These are phyloP conservation scores for Trichoderma sp. DNA, from an alignment of 2,329 filamentous ascomycete species.

Conservation along the genomic window DNA sequence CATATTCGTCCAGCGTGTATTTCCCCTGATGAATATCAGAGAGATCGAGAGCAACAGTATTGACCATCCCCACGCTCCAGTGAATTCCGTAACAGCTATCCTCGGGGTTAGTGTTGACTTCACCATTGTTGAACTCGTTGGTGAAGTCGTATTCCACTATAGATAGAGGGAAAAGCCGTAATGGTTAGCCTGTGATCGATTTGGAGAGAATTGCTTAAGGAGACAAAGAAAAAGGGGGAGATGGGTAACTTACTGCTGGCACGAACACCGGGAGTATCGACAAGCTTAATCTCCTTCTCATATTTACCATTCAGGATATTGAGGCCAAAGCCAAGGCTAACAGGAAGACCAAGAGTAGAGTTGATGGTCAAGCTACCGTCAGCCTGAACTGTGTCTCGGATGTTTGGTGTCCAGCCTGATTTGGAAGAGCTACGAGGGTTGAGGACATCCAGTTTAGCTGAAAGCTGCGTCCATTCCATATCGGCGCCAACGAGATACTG, in stretches of 20 bases:
- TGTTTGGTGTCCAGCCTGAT: not conserved
- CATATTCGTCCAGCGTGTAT: not conserved
- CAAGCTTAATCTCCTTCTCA: constrained; percentile 4
- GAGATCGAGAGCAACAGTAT: not conserved
- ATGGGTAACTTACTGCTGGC: not conserved
- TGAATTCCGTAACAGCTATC: constrained; percentile 1
- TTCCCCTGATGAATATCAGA: not conserved
- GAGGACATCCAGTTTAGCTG: not conserved
- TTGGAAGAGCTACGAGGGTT: not conserved
- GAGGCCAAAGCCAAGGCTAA: not conserved
- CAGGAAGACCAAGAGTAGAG: not conserved
- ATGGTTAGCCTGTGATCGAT: not conserved
- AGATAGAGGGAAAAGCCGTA: not conserved
- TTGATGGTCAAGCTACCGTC: not conserved
- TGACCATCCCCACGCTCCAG: constrained; percentile 4
- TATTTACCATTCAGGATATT: constrained; percentile 6
- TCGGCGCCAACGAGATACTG: constrained; percentile 1
- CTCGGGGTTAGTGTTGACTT: not conserved
- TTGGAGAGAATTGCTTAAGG: not conserved
- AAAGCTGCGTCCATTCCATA: not conserved
- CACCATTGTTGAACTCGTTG: constrained; percentile 1
- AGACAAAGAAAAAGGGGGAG: not conserved
- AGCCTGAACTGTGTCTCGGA: not conserved
- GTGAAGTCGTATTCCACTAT: constrained; percentile 1
- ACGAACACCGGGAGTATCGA: not conserved